Evolutionary conservation across 2,329 filamentous ascomycete species (phyloP).

Genomic region (Knoxdaviesia capensis): DNA sequence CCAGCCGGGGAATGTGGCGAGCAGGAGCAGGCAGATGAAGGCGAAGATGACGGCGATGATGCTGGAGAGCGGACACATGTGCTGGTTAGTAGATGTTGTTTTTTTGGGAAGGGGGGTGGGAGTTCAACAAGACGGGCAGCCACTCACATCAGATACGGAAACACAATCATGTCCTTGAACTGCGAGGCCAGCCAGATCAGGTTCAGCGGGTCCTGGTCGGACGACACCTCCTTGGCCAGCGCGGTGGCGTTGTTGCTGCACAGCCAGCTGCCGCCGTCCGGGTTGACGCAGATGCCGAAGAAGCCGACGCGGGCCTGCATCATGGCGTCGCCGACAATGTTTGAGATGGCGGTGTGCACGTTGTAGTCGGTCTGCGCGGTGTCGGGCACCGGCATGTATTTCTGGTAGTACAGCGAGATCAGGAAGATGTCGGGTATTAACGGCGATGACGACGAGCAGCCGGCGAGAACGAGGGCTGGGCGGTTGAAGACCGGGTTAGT

Average conservation of each 20-base stretch:
- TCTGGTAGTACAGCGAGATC: constrained; percentile 90
- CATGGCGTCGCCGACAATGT: constrained; percentile 69
- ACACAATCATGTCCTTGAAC: constrained; percentile 97
- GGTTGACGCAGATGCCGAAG: constrained; percentile 92
- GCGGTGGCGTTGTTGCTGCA: constrained; percentile 96
- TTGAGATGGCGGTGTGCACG: constrained; percentile 65
- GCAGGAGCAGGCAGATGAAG: constrained; percentile 83
- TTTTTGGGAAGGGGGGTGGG: not conserved
- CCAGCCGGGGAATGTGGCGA: constrained; percentile 95
- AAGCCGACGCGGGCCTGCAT: constrained; percentile 89
- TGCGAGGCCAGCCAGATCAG: constrained; percentile 92
- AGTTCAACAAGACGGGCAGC: not conserved
- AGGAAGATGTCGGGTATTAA: constrained; percentile 92
- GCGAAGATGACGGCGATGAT: constrained; percentile 97
- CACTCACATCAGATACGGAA: constrained; percentile 81
- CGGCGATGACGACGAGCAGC: constrained; percentile 90
- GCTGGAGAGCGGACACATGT: constrained; percentile 19
- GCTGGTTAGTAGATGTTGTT: not conserved
- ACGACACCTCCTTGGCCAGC: constrained; percentile 68
- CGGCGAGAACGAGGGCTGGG: constrained; percentile 72
- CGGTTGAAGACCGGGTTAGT: too few species aligned
- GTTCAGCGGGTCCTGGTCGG: constrained; percentile 91
- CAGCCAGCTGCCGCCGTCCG: constrained; percentile 75
- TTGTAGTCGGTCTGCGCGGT: constrained; percentile 82
- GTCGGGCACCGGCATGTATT: constrained; percentile 63